Evolutionary conservation across 2,329 filamentous ascomycete species (phyloP), one percentile per base, ranked within the genome.

Genomic region (Paecilomyces variotii): DNA sequence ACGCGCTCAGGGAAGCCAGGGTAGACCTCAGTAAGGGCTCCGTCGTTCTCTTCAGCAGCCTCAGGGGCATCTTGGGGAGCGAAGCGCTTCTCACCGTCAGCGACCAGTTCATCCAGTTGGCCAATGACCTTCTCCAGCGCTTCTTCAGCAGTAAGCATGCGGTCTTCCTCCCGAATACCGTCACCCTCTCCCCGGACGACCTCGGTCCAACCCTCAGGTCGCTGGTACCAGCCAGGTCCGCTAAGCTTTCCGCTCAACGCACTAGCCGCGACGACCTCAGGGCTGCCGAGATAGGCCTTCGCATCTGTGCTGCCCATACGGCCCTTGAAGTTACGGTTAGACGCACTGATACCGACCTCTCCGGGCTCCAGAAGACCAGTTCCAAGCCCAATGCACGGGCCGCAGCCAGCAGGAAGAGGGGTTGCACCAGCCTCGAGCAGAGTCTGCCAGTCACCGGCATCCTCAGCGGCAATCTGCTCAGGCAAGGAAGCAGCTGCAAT

Each of bases 221-320:
- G 82, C 72, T 90, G 72, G 70, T 95, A 97, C 81, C 82, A 86
- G 26, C 89, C 90, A 0, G 93, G 89, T 0, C 91, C 89, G 9
- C 68, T 70, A 54, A 81, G 71, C 54, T 70, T 73, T 55, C 79
- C 79, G 59, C 64, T 78, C 53, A 97, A 76, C 2, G 93, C 93
- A 67, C 90, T 95, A 6, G 94, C 92, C 3, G 93, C 93, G 0
- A 97, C 93, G 2, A 96, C 87, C 68, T 97, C 92, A 0, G 94
- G 92, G 64, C 88, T 93, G 4, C 87, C 89, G 0, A 97, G 85
- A 71, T 96, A 97, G 0, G 91, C 90, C 68, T 91, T 86, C 0
- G 91, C 89, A 4, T 89, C 84, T 2, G 83, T 85, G 12, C 83
- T 87, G 2, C 92, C 92, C 89, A 97, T 95, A 2, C 92, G 85